Conservation (phyloP, 2,329 filamentous ascomycete genomes). For the Coleophoma crateriformis region DNA sequence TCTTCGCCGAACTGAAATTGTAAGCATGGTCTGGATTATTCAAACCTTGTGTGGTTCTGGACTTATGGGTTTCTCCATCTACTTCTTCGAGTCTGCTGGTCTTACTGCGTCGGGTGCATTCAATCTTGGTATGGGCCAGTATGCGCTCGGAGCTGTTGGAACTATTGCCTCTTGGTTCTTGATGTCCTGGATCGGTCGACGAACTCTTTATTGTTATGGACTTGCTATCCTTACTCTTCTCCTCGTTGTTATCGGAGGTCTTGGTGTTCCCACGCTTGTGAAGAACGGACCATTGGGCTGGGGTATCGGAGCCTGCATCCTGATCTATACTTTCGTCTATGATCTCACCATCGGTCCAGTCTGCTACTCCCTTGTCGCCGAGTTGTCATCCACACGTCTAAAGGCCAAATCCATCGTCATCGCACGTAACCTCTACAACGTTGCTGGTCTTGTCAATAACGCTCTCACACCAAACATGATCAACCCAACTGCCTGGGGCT, state of each 20-base stretch:
- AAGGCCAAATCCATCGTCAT: slow-evolving; percentile 88
- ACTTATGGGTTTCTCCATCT: slow-evolving; percentile 56
- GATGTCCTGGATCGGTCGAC: slow-evolving; percentile 38
- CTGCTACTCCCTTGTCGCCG: slow-evolving; percentile 78
- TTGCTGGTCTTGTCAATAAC: slow-evolving; percentile 22
- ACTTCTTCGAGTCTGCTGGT: slow-evolving; percentile 51
- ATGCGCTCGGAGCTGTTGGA: slow-evolving; percentile 39
- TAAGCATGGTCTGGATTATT: slow-evolving; percentile 40
- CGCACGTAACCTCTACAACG: slow-evolving; percentile 69
- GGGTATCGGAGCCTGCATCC: slow-evolving; percentile 57
- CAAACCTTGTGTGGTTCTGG: slow-evolving; percentile 57
- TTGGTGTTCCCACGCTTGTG: slow-evolving; percentile 23
- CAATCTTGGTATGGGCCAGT: slow-evolving; percentile 32
- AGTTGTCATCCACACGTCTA: slow-evolving; percentile 75
- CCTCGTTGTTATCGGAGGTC: slow-evolving; percentile 19
- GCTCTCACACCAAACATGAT: slow-evolving; percentile 66
- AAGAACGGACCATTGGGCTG: slow-evolving; percentile 19
- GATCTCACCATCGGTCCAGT: slow-evolving; percentile 83
- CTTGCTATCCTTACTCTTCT: slow-evolving; percentile 35
- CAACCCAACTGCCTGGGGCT: slow-evolving; percentile 71
- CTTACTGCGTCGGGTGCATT: slow-evolving; percentile 41
- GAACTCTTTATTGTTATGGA: slow-evolving; percentile 38
- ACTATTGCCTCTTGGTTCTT: slow-evolving; percentile 44
- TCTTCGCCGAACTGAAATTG: slow-evolving; percentile 45
- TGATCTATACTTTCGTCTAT: slow-evolving; percentile 74